Conservation (phyloP, 2,329 filamentous ascomycete genomes). For the Helicocarpus griseus region DNA sequence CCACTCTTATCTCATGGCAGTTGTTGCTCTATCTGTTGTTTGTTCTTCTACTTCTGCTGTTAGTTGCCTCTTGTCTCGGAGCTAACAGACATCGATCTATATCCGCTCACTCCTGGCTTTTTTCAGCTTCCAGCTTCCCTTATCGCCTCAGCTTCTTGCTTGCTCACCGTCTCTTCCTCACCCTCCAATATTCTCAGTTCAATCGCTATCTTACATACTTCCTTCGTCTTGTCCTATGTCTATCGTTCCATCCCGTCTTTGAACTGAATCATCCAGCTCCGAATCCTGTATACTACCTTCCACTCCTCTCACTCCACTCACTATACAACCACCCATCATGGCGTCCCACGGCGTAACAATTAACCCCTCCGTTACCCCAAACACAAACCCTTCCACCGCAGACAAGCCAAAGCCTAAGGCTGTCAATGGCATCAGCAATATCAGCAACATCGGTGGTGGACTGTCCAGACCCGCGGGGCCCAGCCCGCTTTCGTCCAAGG, state of each 20-base stretch:
- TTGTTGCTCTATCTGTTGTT: background rate
- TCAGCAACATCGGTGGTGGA: background rate
- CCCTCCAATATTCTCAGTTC: too few species aligned
- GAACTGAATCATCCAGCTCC: background rate
- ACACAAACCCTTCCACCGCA: background rate
- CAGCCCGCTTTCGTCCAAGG: slow-evolving; percentile 25
- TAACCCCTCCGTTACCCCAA: background rate
- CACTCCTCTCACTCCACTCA: background rate
- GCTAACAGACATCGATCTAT: background rate
- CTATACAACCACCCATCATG: background rate
- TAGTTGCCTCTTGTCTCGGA: background rate
- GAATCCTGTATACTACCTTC: background rate
- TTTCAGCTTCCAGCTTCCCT: background rate
- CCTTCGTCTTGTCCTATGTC: too few species aligned
- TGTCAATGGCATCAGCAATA: slow-evolving; percentile 1
- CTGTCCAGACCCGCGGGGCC: slow-evolving; percentile 17
- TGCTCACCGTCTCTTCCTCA: too few species aligned
- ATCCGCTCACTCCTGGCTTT: background rate
- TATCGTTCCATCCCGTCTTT: too few species aligned
- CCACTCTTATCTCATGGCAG: background rate
- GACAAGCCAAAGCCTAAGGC: background rate
- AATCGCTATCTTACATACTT: too few species aligned
- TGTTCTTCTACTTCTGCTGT: background rate
- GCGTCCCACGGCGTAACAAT: background rate
- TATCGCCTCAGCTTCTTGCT: too few species aligned